Evolutionary conservation across 495 filamentous ascomycete species (phyloP).

Genomic region (Venustampulla echinocandica): DNA sequence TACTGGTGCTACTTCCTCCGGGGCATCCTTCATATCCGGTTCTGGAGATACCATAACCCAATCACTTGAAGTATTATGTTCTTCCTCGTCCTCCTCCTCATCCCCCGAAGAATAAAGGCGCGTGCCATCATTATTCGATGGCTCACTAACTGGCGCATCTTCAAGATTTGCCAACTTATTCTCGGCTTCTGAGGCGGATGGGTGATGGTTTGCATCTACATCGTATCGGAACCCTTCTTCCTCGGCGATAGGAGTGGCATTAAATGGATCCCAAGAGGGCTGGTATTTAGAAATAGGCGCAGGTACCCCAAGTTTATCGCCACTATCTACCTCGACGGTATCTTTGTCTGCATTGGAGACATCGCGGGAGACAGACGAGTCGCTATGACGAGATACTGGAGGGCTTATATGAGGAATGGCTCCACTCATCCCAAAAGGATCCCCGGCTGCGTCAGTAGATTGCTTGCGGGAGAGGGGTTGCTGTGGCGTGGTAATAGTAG

Average conservation of each 20-base stretch:
- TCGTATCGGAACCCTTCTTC: slow-evolving; percentile 15
- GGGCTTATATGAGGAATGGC: background rate
- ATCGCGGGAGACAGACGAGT: background rate
- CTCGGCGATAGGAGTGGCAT: slow-evolving; percentile 22
- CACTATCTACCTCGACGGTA: background rate
- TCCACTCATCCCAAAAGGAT: slow-evolving; percentile 7
- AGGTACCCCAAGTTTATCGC: slow-evolving; percentile 7
- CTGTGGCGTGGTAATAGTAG: background rate
- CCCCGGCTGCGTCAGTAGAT: background rate
- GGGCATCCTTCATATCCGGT: slow-evolving; percentile 9
- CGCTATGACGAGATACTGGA: background rate
- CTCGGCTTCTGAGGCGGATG: background rate
- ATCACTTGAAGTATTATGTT: slow-evolving; percentile 21
- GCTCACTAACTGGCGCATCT: slow-evolving; percentile 2
- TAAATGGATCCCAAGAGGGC: slow-evolving; percentile 23
- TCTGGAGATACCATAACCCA: slow-evolving; percentile 28
- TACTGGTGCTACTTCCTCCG: background rate
- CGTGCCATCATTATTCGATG: slow-evolving; percentile 8
- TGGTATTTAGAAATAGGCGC: slow-evolving; percentile 21
- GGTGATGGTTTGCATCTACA: background rate
- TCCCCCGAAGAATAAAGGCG: slow-evolving; percentile 8
- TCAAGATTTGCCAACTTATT: background rate
- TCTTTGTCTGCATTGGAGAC: background rate
- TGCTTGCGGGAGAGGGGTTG: background rate
- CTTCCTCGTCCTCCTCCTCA: no score